Conservation (phyloP, 2,329 filamentous ascomycete species). For the Chrysoporthe deuterocubensis region DNA sequence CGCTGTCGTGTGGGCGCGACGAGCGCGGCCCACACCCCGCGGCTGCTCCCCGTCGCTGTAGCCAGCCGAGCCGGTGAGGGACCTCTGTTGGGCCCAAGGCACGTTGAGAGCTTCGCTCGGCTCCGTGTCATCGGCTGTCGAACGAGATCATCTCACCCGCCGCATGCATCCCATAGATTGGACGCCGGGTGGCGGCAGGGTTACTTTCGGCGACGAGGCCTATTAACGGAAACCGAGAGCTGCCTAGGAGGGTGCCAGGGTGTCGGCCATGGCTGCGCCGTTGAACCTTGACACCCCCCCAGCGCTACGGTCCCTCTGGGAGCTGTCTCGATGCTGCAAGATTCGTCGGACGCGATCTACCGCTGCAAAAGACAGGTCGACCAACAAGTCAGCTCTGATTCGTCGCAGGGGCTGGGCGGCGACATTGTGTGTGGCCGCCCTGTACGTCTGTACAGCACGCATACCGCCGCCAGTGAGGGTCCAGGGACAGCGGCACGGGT, state of each 20-base stretch:
- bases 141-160: not conserved
- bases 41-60: constrained; percentile 14
- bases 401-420: not conserved
- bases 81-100: not conserved
- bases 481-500: constrained; percentile 21
- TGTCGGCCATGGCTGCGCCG: not conserved
- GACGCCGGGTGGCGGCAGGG: not conserved
- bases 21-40: constrained; percentile 15
- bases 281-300: constrained; percentile 1
- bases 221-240: constrained; percentile 5
- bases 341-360: constrained; percentile 9
- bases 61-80: not conserved
- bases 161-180: not conserved
- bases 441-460: not conserved
- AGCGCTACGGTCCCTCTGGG: not conserved
- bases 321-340: constrained; percentile 12
- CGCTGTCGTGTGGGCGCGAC: constrained; percentile 16
- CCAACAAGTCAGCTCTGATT: not conserved
- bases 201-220: constrained; percentile 22
- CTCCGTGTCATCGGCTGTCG: not conserved
- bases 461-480: constrained; percentile 5
- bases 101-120: not conserved
- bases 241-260: not conserved
- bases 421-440: not conserved
- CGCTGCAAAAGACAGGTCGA: constrained; percentile 13